phyloP scores from a whole-genome alignment of 352 stramenopile species.

The Phytophthora agathidicida region DNA sequence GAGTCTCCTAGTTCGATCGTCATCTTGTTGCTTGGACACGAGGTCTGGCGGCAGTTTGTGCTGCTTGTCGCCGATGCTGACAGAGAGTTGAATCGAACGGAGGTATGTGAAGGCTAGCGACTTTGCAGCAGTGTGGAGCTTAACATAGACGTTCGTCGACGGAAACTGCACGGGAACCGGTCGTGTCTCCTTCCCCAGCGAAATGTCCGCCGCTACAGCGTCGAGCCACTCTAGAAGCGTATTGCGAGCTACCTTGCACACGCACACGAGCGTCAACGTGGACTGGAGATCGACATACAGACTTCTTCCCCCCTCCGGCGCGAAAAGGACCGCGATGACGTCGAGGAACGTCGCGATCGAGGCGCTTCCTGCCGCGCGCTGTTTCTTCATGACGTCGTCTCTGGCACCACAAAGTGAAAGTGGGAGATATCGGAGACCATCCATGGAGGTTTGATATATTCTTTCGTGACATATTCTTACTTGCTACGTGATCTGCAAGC shows the following conservation, averaged over 20 bases:
- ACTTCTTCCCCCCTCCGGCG: not conserved
- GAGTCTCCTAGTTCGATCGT: conserved; percentile 31
- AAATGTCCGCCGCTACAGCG: conserved; percentile 14
- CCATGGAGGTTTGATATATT: not conserved
- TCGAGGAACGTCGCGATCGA: conserved; percentile 3
- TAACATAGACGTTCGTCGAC: not conserved
- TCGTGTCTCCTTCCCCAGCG: conserved; percentile 19
- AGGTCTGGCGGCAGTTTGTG: conserved; percentile 35
- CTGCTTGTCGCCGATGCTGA: conserved; percentile 9
- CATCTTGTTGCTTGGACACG: conserved; percentile 13
- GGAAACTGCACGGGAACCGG: conserved; percentile 21
- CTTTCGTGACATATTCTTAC: conserved; percentile 19
- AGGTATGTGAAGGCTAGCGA: conserved; percentile 42
- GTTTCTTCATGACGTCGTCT: conserved; percentile 31
- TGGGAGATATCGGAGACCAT: not conserved
- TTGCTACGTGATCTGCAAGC: no score
- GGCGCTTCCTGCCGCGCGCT: not conserved
- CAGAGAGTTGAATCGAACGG: conserved; percentile 31
- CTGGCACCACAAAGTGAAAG: not conserved
- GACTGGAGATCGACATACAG: conserved; percentile 17
- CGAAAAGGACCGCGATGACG: conserved; percentile 21
- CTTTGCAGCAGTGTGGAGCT: conserved; percentile 4
- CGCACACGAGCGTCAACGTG: conserved; percentile 11
- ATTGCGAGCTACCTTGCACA: conserved; percentile 1
- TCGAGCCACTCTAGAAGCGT: conserved; percentile 16